Evolutionary conservation across 192 early-diverging fungal genomes (phyloP).

Genomic region (Lobosporangium transversale): DNA sequence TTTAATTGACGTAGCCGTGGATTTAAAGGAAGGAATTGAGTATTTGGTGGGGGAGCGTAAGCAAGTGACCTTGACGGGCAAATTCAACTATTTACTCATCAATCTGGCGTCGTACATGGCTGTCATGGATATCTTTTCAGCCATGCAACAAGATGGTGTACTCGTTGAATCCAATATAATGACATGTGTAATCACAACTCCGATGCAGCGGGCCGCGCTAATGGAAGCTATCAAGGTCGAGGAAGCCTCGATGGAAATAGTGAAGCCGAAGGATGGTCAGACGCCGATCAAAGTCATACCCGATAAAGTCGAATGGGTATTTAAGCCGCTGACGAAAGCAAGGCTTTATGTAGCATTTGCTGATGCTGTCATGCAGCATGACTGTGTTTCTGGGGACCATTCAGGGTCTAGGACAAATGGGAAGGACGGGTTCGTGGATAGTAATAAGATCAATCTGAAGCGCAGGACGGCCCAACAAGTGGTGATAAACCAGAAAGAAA

Average conservation of each 20-base stretch:
- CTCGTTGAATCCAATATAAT: slow-evolving; percentile 17
- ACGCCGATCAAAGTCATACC: slow-evolving; percentile 37
- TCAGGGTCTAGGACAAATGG: background rate
- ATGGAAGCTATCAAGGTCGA: slow-evolving; percentile 55
- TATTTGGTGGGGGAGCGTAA: slow-evolving; percentile 39
- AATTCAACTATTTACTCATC: slow-evolving; percentile 58
- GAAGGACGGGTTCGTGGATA: background rate
- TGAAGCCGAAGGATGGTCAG: background rate
- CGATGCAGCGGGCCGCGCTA: slow-evolving; percentile 61
- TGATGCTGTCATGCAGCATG: slow-evolving; percentile 27
- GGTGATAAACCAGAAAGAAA: slow-evolving; percentile 59
- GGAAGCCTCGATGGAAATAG: slow-evolving; percentile 30
- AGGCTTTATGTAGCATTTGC: slow-evolving; percentile 61
- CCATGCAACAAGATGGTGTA: slow-evolving; percentile 29
- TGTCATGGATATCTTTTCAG: slow-evolving; percentile 53
- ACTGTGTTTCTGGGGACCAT: slow-evolving; percentile 2
- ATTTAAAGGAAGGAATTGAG: slow-evolving; percentile 52
- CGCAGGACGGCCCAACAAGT: slow-evolving; percentile 56
- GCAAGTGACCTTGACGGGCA: slow-evolving; percentile 3
- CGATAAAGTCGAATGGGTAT: slow-evolving; percentile 60
- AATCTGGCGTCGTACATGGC: slow-evolving; percentile 58
- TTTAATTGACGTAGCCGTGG: slow-evolving; percentile 53
- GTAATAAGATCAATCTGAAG: slow-evolving; percentile 30
- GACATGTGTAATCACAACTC: slow-evolving; percentile 62
- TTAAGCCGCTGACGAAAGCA: slow-evolving; percentile 64